Percentiles rank a stretch among this genome's conserved stretches.
phyloP scores from a whole-genome alignment of 2,329 filamentous ascomycete species.

The Aspergillus amoenus region DNA sequence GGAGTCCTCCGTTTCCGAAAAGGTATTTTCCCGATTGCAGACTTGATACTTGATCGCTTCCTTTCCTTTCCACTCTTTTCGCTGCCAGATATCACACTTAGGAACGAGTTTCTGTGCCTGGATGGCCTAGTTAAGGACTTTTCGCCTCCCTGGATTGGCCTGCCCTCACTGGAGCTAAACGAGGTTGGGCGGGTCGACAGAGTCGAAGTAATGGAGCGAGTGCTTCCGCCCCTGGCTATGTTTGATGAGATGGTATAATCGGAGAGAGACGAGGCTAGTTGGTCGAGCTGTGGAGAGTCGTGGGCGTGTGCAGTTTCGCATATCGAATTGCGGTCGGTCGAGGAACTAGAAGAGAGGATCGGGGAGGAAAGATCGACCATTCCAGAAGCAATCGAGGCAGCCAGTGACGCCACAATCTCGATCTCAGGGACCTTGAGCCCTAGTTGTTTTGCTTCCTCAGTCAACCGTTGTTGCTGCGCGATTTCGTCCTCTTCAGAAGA shows the following conservation, averaged over 20 bases:
- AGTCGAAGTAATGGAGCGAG: slow-evolving; percentile 36
- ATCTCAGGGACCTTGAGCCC: slow-evolving; percentile 37
- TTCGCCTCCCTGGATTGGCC: slow-evolving; percentile 17
- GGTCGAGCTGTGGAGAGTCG: slow-evolving; percentile 27
- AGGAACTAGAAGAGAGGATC: slow-evolving; percentile 32
- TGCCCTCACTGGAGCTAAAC: slow-evolving; percentile 37
- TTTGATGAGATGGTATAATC: slow-evolving; percentile 33
- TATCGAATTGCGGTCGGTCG: slow-evolving; percentile 32
- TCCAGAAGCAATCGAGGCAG: slow-evolving; percentile 37
- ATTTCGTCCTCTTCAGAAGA: slow-evolving; percentile 37
- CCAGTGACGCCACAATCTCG: slow-evolving; percentile 33
- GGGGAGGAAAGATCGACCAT: slow-evolving; percentile 36
- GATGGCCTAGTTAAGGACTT: slow-evolving; percentile 17
- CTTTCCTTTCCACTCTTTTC: slow-evolving; percentile 33
- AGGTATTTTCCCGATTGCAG: slow-evolving; percentile 36
- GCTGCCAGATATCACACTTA: slow-evolving; percentile 25
- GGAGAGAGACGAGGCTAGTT: slow-evolving; percentile 31
- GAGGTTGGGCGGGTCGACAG: slow-evolving; percentile 42
- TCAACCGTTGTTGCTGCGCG: slow-evolving; percentile 37
- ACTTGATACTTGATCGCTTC: slow-evolving; percentile 32
- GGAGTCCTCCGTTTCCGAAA: slow-evolving; percentile 36
- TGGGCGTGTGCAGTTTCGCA: slow-evolving; percentile 28
- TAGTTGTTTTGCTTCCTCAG: slow-evolving; percentile 38
- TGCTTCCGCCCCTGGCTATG: slow-evolving; percentile 31
- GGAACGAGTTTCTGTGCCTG: slow-evolving; percentile 26